Base-by-base conservation (phyloP, 139 green algal species). In the Micractinium sp. region DNA sequence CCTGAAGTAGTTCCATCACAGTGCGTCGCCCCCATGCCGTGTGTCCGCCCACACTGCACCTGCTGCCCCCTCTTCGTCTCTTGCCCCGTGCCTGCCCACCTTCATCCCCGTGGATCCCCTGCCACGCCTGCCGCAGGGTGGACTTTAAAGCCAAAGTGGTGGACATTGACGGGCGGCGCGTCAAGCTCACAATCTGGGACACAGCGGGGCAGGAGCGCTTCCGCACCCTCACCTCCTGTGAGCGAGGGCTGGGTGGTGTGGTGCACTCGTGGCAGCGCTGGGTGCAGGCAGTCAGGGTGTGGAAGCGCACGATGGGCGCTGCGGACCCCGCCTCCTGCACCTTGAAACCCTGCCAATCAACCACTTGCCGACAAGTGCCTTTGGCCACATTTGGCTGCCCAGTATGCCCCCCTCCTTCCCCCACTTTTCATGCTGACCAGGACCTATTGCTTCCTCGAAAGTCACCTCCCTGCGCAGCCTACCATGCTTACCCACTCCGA, bases 121-220 rank as follows among this genome's bases (percentile, higher is more conserved):
- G 71, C 33, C 63, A 5, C 63, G 22, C 63, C 63, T 1, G n/a
- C 29, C 19, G 74, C 74, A 80, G 97, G 71, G 97, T 99, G 3
- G 98, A 99, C 88, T 99, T 99, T 88, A 96, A 97, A 69, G 93
- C 99, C 12, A 99, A 99, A 89, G 96, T 95, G 74, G 29, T 99
- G 4, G 94, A 92, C 0, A n/a, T 98, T 1, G 84, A 94, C 1
- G 95, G 92, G 47, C 41, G 47, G 41, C 78, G 38, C 2, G 38
- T 60, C 36, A 99, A 99, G 87, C 95, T 99, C 5, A 98, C 96
- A 18, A 95, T 99, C 5, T 99, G 97, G 97, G 97, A 99, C 90
- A 99, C 97, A 63, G 96, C 95, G 60, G 94, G 94, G 4, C 94
- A 96, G 86, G 98, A 99, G 91, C 93, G 98, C 29, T 99, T 99